Conservation (phyloP, 2,329 filamentous ascomycete species). For the Botrytis tulipae region DNA sequence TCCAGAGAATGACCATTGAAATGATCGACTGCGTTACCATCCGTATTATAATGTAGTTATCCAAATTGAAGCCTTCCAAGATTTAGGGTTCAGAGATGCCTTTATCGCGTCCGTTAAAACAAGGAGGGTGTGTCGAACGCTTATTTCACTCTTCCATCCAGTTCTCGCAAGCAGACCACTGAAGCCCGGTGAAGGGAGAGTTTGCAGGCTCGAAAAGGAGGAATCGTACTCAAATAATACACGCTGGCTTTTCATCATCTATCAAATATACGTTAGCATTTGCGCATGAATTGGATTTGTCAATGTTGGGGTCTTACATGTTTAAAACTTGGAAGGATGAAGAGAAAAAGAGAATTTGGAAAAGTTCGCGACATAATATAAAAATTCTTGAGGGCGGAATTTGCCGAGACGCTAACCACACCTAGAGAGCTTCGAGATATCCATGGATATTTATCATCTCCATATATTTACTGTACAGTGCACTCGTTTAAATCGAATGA, state of each 20-base stretch:
- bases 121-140: conserved; percentile 99
- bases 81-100: conserved; percentile 83
- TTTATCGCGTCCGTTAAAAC: conserved; percentile 96
- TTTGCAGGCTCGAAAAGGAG: conserved; percentile 63
- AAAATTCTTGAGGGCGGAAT: conserved; percentile 26
- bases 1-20: neutral
- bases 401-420: conserved; percentile 29
- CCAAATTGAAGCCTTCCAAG: conserved; percentile 50
- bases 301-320: conserved; percentile 63
- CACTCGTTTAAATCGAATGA: neutral
- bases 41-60: neutral
- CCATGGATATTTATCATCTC: neutral
- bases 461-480: neutral
- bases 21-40: neutral
- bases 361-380: conserved; percentile 39
- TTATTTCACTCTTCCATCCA: conserved; percentile 82
- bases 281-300: conserved; percentile 12
- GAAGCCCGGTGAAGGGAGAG: conserved; percentile 88
- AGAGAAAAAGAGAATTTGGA: conserved; percentile 49
- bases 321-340: conserved; percentile 99
- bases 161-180: conserved; percentile 74
- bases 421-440: conserved; percentile 30
- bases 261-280: conserved; percentile 39
- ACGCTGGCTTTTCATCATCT: conserved; percentile 99
- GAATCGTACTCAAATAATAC: conserved; percentile 81